Base-by-base conservation (phyloP, 108 stramenopile species). In the Pseudonitzschia pungens region DNA sequence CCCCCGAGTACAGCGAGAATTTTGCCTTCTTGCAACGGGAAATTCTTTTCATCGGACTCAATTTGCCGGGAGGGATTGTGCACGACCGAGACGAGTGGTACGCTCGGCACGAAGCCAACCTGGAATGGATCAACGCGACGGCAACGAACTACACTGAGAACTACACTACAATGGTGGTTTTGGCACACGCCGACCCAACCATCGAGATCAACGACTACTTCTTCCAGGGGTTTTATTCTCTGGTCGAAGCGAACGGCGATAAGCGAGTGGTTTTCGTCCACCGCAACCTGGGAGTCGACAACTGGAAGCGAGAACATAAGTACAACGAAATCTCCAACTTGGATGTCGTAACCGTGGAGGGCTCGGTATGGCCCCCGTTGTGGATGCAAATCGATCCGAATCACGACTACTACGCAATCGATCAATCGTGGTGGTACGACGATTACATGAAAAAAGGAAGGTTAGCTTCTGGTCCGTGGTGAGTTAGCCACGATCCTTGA, bases 1-100 rank as follows among this genome's bases (percentile, higher is more conserved):
- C 29, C 41, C 59, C 76, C 1, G 59, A 74, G 40, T 65, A 71
- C 43, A 6, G 69, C 1, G 89, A 86, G 67, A 87, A 90, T 41
- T 90, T 82, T 75, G 78, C 84, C 0, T 90, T 84, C 53, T 44
- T 85, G 4, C 77, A 70, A 41, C 75, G 71, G 29, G 31, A 76
- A 12, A 71, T 86, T 2, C 44, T 90, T 44, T 85, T 84, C 60
- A 58, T 90, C 24, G 89, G 89, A 33, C 72, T 90, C 66, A 80
- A 88, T 48, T 68, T 88, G 74, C 84, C 86, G 20, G 83, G 83
- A 15, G 83, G 83, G 8, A 31, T 43, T 11, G 60, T 73, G 1
- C 78, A 83, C 54, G 69, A 83, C 40, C 27, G n/a, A 26, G 43
- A 50, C 7, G 83, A 83, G 66, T 83, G 83, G 83, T 52, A 67